Conservation (phyloP, 2,329 filamentous ascomycete species). For the Cladosporium sp. region DNA sequence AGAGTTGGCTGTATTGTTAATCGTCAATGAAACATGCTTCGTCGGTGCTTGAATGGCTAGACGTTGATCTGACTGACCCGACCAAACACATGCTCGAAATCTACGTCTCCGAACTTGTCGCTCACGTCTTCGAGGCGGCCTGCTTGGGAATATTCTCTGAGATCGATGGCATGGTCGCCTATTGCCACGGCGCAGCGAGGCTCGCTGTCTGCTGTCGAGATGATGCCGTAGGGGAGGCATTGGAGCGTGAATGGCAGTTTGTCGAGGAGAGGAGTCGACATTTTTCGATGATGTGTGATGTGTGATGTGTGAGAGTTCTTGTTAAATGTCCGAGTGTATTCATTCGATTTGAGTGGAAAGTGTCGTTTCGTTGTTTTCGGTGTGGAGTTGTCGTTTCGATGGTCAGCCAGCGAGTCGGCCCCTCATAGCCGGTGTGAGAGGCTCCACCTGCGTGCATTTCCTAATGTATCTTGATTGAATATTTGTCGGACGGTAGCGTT, state of each 20-base stretch:
- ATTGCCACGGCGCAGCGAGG: slow-evolving; percentile 30
- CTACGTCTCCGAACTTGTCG: not conserved
- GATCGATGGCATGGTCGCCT: slow-evolving; percentile 27
- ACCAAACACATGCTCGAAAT: not conserved
- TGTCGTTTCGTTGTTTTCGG: not conserved
- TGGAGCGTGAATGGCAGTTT: slow-evolving; percentile 24
- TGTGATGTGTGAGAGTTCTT: no score
- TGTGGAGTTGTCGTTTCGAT: not conserved
- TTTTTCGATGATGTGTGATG: not conserved
- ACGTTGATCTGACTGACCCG: not conserved
- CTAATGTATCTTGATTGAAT: not conserved
- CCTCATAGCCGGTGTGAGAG: not conserved
- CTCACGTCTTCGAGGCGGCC: not conserved
- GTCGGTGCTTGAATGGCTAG: not conserved
- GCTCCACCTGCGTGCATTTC: not conserved
- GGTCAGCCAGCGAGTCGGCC: not conserved
- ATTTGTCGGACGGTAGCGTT: not conserved
- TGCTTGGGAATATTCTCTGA: slow-evolving; percentile 16
- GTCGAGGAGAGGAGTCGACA: slow-evolving; percentile 22
- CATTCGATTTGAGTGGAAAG: no score
- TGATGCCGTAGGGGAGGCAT: slow-evolving; percentile 29
- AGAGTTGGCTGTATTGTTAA: slow-evolving; percentile 32
- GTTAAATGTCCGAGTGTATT: no score
- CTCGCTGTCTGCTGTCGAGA: slow-evolving; percentile 23
- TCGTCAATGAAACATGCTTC: not conserved